Evolutionary conservation across 331 rosid species (phyloP).

Genomic region (Rhamnella rubrinervis): DNA sequence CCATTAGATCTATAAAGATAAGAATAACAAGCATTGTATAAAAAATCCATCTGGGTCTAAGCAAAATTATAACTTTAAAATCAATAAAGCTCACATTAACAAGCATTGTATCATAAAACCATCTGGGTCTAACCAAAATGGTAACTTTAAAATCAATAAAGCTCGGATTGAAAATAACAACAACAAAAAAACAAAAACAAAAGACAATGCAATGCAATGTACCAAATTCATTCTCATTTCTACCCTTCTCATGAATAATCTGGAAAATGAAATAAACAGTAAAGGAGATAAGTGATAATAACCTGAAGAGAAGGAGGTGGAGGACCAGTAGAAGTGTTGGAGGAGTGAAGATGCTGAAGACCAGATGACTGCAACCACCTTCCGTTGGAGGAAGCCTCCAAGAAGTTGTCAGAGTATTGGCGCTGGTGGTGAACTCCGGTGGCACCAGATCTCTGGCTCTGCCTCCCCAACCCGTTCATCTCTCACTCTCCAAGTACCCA

Average conservation of each 20-base stretch:
- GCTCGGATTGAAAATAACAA: neutral
- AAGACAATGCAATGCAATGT: neutral
- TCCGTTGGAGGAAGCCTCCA: conserved; percentile 75
- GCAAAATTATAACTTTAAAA: neutral
- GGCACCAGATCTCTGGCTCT: conserved; percentile 86
- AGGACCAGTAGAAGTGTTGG: conserved; percentile 42
- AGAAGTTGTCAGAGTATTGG: conserved; percentile 79
- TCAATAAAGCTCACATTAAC: neutral
- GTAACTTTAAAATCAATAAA: neutral
- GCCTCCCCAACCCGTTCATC: conserved; percentile 86
- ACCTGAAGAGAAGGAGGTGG: conserved; percentile 64
- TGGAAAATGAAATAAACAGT: neutral
- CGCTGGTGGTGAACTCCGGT: conserved; percentile 83
- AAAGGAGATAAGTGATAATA: neutral
- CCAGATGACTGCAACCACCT: conserved; percentile 96
- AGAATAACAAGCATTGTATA: neutral
- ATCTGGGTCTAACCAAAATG: neutral
- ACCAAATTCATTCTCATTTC: neutral
- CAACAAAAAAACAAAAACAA: too few species aligned
- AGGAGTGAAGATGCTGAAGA: conserved; percentile 78
- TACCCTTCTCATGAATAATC: neutral
- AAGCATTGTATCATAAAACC: neutral
- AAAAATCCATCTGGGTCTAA: neutral
- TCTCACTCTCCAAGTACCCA: conserved; percentile 15
- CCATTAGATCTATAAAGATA: conserved; percentile 26